Percentiles rank a stretch among this genome's conserved stretches.
phyloP scores from a whole-genome alignment of 2,329 filamentous ascomycete genomes.

The Beauveria rudraprayagi region DNA sequence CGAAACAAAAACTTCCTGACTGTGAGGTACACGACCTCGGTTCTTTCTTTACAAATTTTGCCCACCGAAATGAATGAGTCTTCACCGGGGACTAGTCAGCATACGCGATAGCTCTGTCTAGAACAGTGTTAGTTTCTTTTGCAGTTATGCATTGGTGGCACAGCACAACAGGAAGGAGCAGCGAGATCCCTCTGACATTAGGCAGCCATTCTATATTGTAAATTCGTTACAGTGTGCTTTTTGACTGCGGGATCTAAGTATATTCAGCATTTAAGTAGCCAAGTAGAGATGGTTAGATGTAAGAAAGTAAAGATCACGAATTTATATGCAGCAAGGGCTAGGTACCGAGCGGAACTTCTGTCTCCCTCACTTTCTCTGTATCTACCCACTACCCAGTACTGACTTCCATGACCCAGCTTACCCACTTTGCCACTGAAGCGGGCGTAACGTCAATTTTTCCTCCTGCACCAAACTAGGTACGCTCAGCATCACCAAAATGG shows the following conservation, averaged over 20 bases:
- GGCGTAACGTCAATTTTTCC: not conserved
- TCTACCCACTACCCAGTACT: too few species aligned
- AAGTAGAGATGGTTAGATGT: too few species aligned
- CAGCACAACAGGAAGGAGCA: not conserved
- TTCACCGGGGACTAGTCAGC: not conserved
- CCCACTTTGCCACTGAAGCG: not conserved
- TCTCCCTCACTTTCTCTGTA: too few species aligned
- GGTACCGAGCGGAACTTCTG: too few species aligned
- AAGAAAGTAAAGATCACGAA: too few species aligned
- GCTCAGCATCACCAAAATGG: slow-evolving; percentile 26
- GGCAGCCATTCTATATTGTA: not conserved
- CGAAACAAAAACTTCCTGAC: not conserved
- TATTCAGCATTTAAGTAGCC: too few species aligned
- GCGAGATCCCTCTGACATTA: not conserved
- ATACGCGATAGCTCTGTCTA: not conserved
- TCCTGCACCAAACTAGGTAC: not conserved
- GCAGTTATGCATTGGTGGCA: not conserved
- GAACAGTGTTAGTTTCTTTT: not conserved
- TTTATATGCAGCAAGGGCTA: too few species aligned
- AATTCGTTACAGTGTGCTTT: not conserved
- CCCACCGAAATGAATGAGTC: not conserved
- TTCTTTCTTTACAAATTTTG: not conserved
- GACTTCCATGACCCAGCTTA: not conserved
- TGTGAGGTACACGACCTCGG: not conserved
- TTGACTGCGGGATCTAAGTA: too few species aligned